Conservation (phyloP, 345 rosid genomes). For the Carallia brachiata region DNA sequence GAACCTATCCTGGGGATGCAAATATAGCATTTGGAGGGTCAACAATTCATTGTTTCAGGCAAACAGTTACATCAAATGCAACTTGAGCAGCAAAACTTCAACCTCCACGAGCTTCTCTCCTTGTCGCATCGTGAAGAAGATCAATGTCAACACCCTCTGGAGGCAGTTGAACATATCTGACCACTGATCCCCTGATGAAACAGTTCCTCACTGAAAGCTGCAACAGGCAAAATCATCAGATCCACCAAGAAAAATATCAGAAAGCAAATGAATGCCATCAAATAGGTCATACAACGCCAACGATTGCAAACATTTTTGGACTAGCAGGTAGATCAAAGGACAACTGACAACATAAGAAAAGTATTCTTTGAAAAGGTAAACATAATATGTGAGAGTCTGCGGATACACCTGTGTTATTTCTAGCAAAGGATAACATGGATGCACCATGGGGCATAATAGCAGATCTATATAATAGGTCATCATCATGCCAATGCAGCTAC, state of each 20-base stretch:
- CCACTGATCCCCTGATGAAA: slow-evolving; percentile 98
- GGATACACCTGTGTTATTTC: no score
- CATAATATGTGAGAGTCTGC: no score
- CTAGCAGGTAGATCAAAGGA: not conserved
- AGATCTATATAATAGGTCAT: no score
- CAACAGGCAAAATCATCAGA: slow-evolving; percentile 22
- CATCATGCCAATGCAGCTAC: not conserved
- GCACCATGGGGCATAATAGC: no score
- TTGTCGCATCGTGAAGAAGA: slow-evolving; percentile 95
- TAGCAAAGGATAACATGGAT: no score
- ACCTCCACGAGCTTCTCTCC: slow-evolving; percentile 99
- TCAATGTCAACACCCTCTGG: slow-evolving; percentile 97
- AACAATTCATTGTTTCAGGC: slow-evolving; percentile 17
- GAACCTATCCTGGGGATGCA: slow-evolving; percentile 1
- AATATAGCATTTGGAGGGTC: slow-evolving; percentile 10
- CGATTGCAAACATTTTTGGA: not conserved
- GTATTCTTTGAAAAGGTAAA: no score
- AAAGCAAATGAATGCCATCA: not conserved
- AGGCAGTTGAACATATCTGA: slow-evolving; percentile 93
- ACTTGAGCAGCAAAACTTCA: slow-evolving; percentile 23
- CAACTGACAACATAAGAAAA: not conserved
- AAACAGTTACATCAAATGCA: slow-evolving; percentile 21
- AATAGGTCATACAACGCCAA: not conserved
- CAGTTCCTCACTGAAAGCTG: slow-evolving; percentile 99
- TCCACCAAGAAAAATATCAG: not conserved